Base-by-base conservation (phyloP, 192 early-diverging fungal genomes). In the Chytriomyces hyalinus region DNA sequence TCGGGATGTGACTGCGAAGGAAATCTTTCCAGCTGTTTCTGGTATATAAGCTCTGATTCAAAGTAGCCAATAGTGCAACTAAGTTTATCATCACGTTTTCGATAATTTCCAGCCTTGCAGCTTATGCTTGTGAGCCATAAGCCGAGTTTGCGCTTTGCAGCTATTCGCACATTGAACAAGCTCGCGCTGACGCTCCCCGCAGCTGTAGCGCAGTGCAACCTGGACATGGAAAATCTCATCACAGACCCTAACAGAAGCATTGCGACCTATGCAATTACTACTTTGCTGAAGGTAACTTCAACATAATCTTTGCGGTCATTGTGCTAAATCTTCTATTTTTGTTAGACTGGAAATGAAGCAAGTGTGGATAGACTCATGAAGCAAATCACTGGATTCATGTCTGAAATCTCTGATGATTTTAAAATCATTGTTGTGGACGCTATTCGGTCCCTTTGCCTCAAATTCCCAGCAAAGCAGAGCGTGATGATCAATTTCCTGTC, bases 321-420 rank as follows among this genome's bases (percentile, higher is more conserved):
- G 8, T 24, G 6, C 10, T 43, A 36, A 26, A 28, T 45, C 49
- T 15, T 76, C 17, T 76, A 28, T 43, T 62, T 28, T 24, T 6
- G 65, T 17, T 59, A 90, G 92, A 99, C 97, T 3, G 97, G 97
- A 28, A 99, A 95, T 82, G 97, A 98, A 79, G 94, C 94, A 4
- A 94, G 92, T 61, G 97, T 99, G n/a, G 97, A 99, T 81, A 90
- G 97, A 28, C 85, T 99, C 80, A 97, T 99, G 95, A 98, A 99
- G 87, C 97, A 99, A 82, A 98, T 99, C 77, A 91, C 92, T 73
- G 94, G 94, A 22, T 98, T 99, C 78, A 98, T 99, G 95, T 87
- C 90, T 17, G 97, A 99, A 82, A 99, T 99, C 60, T 93, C 95
- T 46, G 97, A 97, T 83, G 97, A 99, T 80, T 99, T 98, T 88